phyloP scores from a whole-genome alignment of 75 land plant species.

The Selaginella tamariscina region DNA sequence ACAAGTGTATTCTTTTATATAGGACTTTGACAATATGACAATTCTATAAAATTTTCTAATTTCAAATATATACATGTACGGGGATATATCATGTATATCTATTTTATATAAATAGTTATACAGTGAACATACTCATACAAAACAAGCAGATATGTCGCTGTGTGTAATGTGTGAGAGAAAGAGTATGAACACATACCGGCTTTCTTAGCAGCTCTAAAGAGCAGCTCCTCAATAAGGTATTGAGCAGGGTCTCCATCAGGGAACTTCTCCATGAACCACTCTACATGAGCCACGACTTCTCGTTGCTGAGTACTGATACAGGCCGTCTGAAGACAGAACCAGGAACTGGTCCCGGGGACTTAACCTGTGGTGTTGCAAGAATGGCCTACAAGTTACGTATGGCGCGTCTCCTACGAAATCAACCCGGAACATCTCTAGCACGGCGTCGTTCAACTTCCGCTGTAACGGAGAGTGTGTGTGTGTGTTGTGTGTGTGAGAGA shows the following conservation, averaged over 20 bases:
- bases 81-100: too few species aligned
- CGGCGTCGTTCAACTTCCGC: conserved; percentile 7
- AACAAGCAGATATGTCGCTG: too few species aligned
- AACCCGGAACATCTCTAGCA: conserved; percentile 10
- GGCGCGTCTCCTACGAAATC: neutral
- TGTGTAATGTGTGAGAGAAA: too few species aligned
- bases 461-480: neutral
- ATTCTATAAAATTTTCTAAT: too few species aligned
- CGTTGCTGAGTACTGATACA: conserved; percentile 10
- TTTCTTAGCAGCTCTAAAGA: conserved; percentile 9
- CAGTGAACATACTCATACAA: too few species aligned
- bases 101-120: too few species aligned
- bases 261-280: conserved; percentile 13
- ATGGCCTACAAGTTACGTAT: neutral
- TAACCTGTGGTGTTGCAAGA: neutral
- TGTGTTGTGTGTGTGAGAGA: neutral
- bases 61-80: too few species aligned
- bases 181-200: neutral
- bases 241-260: conserved; percentile 12
- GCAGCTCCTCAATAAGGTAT: conserved; percentile 12
- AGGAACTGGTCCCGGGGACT: conserved; percentile 11
- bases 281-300: conserved; percentile 11
- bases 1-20: too few species aligned
- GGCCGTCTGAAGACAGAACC: conserved; percentile 8
- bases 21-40: too few species aligned